Percentiles rank a stretch among this genome's conserved stretches.
Evolutionary conservation across 192 early-diverging fungal species (phyloP).

Genomic region (Gaertneriomyces semiglobifer): DNA sequence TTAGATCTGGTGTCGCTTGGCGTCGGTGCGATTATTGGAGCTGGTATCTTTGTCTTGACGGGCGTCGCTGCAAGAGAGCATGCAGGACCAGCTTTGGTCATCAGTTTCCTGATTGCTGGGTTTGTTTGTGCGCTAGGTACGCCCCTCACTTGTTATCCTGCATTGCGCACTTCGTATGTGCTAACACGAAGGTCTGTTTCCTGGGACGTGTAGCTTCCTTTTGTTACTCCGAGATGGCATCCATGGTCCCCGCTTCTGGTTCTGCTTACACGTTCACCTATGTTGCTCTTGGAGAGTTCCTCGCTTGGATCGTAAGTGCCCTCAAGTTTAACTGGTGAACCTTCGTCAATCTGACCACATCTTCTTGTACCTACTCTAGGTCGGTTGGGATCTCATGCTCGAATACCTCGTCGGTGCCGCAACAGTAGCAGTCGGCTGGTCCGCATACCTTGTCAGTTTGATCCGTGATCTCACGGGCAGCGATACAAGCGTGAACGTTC

Average conservation of each 20-base stretch:
- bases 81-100: conserved; percentile 78
- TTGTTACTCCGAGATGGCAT: conserved; percentile 82
- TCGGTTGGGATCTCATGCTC: conserved; percentile 72
- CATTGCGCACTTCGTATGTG: neutral
- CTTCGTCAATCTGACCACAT: too few relatives aligned
- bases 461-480: conserved; percentile 57
- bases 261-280: conserved; percentile 85
- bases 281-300: conserved; percentile 79
- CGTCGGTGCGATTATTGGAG: conserved; percentile 75
- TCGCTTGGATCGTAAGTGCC: conserved; percentile 69
- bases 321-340: too few relatives aligned
- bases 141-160: neutral
- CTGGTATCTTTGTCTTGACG: conserved; percentile 77
- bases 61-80: conserved; percentile 70
- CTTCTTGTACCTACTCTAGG: too few relatives aligned
- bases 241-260: conserved; percentile 82
- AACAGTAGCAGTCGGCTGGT: conserved; percentile 80
- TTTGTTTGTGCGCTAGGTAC: conserved; percentile 58
- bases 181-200: neutral
- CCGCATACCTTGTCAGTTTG: conserved; percentile 72
- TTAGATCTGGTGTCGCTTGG: conserved; percentile 66
- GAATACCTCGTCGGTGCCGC: conserved; percentile 69
- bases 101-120: conserved; percentile 79
- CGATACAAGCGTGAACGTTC: conserved; percentile 36
- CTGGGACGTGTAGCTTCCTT: conserved; percentile 66